A percentile compares a stretch with the other conserved stretches of the same genome.
Evolutionary conservation across 2,329 filamentous ascomycete species (phyloP).

Genomic region (Scytalidium sp.): DNA sequence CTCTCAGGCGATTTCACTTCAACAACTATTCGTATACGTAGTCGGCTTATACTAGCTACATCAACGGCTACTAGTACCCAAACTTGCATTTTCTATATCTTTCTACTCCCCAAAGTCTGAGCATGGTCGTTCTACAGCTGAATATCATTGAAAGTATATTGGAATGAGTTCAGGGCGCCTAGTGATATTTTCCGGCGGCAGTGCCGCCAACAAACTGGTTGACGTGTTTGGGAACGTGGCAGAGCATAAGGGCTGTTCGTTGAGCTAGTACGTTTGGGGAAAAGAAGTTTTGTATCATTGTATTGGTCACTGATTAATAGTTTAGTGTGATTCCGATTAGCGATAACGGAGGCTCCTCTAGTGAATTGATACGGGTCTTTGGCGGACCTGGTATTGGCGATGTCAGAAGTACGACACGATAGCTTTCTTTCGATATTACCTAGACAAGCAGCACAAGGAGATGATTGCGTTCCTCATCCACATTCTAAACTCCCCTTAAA

Average conservation of each 20-base stretch:
- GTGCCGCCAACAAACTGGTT: constrained; percentile 90
- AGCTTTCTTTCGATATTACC: background rate
- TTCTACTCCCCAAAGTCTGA: too few species aligned
- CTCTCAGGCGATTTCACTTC: too few species aligned
- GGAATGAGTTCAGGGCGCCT: constrained; percentile 31
- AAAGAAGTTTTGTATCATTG: too few species aligned
- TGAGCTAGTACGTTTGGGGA: constrained; percentile 31
- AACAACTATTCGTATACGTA: too few species aligned
- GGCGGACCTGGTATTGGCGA: constrained; percentile 86
- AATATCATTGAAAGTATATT: background rate
- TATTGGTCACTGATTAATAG: background rate
- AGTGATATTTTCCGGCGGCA: constrained; percentile 88
- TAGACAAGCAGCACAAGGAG: too few species aligned
- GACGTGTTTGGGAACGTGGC: constrained; percentile 73
- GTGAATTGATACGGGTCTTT: constrained; percentile 90
- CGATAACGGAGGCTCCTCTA: constrained; percentile 93
- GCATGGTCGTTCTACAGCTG: background rate
- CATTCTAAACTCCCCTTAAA: too few species aligned
- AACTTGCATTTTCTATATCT: too few species aligned
- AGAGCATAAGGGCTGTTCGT: constrained; percentile 26
- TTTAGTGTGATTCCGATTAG: constrained; percentile 79
- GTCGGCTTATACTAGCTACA: too few species aligned
- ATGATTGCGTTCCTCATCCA: too few species aligned
- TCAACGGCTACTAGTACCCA: too few species aligned
- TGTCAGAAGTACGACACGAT: constrained; percentile 59